phyloP scores from a whole-genome alignment of 2,329 filamentous ascomycete genomes.

The Sarocladium strictum region DNA sequence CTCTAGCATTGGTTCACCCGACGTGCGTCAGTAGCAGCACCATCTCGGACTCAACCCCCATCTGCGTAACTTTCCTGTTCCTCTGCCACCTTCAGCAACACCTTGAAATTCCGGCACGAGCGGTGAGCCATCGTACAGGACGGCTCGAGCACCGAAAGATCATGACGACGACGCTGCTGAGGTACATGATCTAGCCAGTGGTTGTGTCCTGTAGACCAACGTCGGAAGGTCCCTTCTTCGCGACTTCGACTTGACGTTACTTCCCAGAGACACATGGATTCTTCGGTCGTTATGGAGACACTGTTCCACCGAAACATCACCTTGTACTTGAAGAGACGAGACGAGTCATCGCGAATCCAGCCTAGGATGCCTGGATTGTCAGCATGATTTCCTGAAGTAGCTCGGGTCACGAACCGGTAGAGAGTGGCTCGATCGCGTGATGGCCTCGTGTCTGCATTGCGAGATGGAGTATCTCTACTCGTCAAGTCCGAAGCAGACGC shows the following conservation, averaged over 20 bases:
- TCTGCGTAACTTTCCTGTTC: too few relatives aligned
- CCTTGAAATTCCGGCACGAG: too few relatives aligned
- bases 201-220: neutral
- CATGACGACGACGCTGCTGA: too few relatives aligned
- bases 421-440: conserved; percentile 65
- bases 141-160: too few relatives aligned
- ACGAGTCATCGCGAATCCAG: conserved; percentile 33
- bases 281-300: too few relatives aligned
- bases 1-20: too few relatives aligned
- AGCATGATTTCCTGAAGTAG: conserved; percentile 53
- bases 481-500: conserved; percentile 66
- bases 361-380: conserved; percentile 19
- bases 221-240: too few relatives aligned
- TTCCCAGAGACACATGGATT: conserved; percentile 15
- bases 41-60: too few relatives aligned
- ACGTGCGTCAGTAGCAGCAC: too few relatives aligned
- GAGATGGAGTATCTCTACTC: conserved; percentile 69
- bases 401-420: conserved; percentile 67
- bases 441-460: conserved; percentile 64
- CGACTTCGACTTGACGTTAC: conserved; percentile 17
- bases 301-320: conserved; percentile 17
- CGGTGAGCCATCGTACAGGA: too few relatives aligned
- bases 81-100: too few relatives aligned
- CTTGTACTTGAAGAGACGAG: conserved; percentile 37
- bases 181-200: too few relatives aligned